Evolutionary conservation across 345 rosid genomes (phyloP).

Genomic region (Cardamine occulta): DNA sequence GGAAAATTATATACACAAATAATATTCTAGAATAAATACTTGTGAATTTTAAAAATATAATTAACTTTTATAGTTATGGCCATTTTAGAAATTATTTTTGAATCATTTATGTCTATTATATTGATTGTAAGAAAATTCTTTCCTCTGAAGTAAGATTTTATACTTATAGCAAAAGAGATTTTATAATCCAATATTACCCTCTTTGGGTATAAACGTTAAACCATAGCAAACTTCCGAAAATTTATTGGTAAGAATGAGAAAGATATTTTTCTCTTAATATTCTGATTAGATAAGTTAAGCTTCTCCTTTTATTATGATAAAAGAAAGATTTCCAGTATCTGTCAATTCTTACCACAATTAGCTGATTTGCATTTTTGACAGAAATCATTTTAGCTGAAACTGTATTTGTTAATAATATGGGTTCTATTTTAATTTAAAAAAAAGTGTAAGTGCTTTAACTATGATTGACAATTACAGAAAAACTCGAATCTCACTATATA

Average conservation of each 20-base stretch:
- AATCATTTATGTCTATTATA: constrained; percentile 1
- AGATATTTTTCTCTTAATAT: neutral
- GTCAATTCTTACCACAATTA: neutral
- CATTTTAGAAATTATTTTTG: constrained; percentile 3
- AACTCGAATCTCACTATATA: neutral
- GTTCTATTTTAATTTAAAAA: neutral
- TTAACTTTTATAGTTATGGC: neutral
- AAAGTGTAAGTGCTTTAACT: neutral
- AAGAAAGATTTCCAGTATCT: neutral
- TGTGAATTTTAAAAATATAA: no score
- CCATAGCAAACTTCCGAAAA: neutral
- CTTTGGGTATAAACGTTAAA: neutral
- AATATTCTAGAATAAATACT: neutral
- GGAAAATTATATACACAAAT: neutral
- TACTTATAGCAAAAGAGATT: constrained; percentile 1
- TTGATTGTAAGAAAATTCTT: neutral
- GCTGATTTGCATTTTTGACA: neutral
- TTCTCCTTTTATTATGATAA: neutral
- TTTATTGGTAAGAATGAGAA: neutral
- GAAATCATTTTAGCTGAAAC: neutral
- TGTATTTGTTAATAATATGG: neutral
- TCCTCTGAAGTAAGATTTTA: constrained; percentile 13
- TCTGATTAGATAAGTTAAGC: neutral
- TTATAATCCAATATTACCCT: neutral
- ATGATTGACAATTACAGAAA: neutral